Evolutionary conservation across 2,329 filamentous ascomycete genomes (phyloP), one percentile per base, ranked within the genome.

Genomic region (Talaromyces sp.): DNA sequence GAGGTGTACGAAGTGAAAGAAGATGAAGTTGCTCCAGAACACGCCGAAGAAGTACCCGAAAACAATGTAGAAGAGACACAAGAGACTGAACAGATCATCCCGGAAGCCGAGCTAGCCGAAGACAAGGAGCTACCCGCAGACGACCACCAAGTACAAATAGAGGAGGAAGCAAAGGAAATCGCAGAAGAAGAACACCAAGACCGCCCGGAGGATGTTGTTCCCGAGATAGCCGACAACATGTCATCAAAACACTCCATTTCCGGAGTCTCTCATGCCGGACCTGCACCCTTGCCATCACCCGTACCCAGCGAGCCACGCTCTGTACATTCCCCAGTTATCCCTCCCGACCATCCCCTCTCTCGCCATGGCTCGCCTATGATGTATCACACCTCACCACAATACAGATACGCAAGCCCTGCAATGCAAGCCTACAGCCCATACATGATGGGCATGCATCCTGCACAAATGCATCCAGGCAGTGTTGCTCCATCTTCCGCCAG

Each of bases 361-460:
- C 69, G 72, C 47, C 69, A 72, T 66, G 67, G 64, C 35, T 70
- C 71, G 47, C 70, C 73, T 35, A 33, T 66, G 25, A 45, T 47
- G 37, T 66, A 66, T 43, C 64, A 66, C 27, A 37, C 65, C 1
- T 71, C 72, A 11, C 71, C 71, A 22, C 65, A 69, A 27, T 68
- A 73, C 49, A 76, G 75, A 69, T 68, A 74, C 61, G 73, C 72
- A 71, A 78, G 73, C 58, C 78, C 78, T 25, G 72, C 77, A 56
- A 72, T 75, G 56, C 73, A 73, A 62, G 70, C 72, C n/a, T 78
- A 80, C 68, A 73, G 72, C 52, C 75, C 77, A 50, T 74, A 77
- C 25, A 69, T 70, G 66, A 74, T 78, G 69, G 77, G 76, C 31
- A 66, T 68, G 27, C 67, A 68, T 62, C 66, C 66, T 22, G 73